phyloP scores from a whole-genome alignment of 2,329 filamentous ascomycete species.

The Verticillium isaacii region DNA sequence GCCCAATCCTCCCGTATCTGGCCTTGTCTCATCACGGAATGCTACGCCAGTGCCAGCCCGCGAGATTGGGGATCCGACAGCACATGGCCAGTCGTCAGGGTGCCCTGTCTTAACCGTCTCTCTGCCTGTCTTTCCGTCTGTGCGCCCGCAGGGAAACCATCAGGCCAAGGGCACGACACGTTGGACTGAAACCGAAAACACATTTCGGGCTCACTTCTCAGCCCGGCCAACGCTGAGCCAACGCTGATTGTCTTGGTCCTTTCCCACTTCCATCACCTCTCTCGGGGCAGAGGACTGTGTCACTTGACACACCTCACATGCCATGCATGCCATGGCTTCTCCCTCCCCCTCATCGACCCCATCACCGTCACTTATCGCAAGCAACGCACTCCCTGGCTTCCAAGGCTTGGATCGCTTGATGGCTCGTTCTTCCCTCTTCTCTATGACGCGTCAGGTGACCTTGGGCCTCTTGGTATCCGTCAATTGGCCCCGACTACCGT shows the following conservation, averaged over 20 bases:
- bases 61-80: background rate
- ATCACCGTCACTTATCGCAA: background rate
- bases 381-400: background rate
- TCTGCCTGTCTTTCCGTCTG: background rate
- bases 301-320: too few species aligned
- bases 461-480: background rate
- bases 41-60: background rate
- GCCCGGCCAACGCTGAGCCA: background rate
- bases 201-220: background rate
- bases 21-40: background rate
- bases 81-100: background rate
- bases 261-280: background rate
- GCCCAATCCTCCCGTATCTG: background rate
- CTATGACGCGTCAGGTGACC: background rate
- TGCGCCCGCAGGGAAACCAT: background rate
- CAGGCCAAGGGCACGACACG: background rate
- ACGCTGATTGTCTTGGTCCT: background rate
- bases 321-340: too few species aligned
- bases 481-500: background rate
- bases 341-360: background rate
- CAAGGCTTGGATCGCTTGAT: background rate
- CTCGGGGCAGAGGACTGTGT: background rate
- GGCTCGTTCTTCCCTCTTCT: background rate
- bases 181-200: background rate
- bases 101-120: background rate